A percentile compares a stretch with the other conserved stretches of the same genome.
phyloP scores from a whole-genome alignment of 2,329 filamentous ascomycete genomes.

The Colletotrichum simmondsii region DNA sequence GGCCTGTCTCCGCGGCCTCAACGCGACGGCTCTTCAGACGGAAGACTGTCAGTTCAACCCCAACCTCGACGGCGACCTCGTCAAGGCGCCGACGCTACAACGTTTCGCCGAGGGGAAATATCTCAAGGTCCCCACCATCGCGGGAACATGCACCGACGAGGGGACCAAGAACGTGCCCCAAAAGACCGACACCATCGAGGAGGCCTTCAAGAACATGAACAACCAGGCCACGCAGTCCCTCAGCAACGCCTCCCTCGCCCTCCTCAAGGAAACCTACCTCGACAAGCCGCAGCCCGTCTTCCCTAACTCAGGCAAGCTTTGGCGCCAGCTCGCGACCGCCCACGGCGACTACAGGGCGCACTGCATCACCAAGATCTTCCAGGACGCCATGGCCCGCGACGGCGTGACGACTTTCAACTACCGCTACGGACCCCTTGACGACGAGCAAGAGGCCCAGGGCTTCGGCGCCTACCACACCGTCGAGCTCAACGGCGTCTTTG shows the following conservation, averaged over 20 bases:
- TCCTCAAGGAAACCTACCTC: slow-evolving; percentile 48
- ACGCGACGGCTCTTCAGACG: slow-evolving; percentile 35
- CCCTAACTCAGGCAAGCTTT: slow-evolving; percentile 46
- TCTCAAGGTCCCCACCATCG: slow-evolving; percentile 64
- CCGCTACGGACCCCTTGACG: slow-evolving; percentile 74
- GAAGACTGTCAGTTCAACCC: slow-evolving; percentile 44
- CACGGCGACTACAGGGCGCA: slow-evolving; percentile 49
- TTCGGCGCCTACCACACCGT: slow-evolving; percentile 75
- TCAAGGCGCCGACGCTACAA: slow-evolving; percentile 61
- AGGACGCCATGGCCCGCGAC: slow-evolving; percentile 41
- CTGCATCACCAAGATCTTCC: slow-evolving; percentile 47
- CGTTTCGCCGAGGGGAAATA: slow-evolving; percentile 60
- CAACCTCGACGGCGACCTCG: slow-evolving; percentile 63
- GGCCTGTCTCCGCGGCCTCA: slow-evolving; percentile 50
- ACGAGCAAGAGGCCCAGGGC: slow-evolving; percentile 60
- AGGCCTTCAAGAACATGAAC: slow-evolving; percentile 48
- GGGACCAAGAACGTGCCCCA: slow-evolving; percentile 48
- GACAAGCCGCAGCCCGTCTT: slow-evolving; percentile 47
- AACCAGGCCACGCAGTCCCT: slow-evolving; percentile 47
- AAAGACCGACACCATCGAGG: slow-evolving; percentile 42
- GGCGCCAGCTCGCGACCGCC: slow-evolving; percentile 48
- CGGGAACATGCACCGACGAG: slow-evolving; percentile 51
- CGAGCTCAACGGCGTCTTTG: slow-evolving; percentile 76
- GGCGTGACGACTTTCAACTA: slow-evolving; percentile 70
- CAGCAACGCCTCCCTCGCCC: slow-evolving; percentile 42